phyloP scores from a whole-genome alignment of 208 protist species.

The Entamoeba dispar region DNA sequence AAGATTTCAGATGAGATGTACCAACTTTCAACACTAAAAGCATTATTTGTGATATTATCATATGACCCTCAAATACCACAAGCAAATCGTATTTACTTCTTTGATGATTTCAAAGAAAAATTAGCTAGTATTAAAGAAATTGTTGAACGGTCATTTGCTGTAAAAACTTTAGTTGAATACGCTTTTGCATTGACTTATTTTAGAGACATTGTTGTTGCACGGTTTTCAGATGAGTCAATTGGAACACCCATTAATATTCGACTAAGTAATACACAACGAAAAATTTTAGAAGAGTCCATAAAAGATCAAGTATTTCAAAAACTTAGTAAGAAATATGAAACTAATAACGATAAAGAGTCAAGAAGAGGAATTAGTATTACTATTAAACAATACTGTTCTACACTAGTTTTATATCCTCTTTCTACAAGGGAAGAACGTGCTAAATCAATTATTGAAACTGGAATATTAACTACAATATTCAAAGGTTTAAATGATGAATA shows the following conservation, averaged over 20 bases:
- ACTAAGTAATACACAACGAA: neutral
- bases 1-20: neutral
- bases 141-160: neutral
- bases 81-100: neutral
- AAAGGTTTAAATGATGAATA: neutral
- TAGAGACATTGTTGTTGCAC: neutral
- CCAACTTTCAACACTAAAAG: neutral
- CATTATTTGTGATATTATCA: neutral
- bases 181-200: neutral
- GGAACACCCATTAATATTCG: neutral
- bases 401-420: neutral
- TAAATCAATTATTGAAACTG: neutral
- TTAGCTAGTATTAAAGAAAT: neutral
- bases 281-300: neutral
- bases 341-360: neutral
- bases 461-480: neutral
- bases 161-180: neutral
- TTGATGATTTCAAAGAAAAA: neutral
- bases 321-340: neutral
- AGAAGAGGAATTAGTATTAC: neutral
- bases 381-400: neutral
- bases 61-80: neutral
- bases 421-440: neutral
- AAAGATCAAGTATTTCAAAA: neutral
- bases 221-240: neutral